Conservation (phyloP, 495 filamentous ascomycete genomes). For the Filosporella fistucella region DNA sequence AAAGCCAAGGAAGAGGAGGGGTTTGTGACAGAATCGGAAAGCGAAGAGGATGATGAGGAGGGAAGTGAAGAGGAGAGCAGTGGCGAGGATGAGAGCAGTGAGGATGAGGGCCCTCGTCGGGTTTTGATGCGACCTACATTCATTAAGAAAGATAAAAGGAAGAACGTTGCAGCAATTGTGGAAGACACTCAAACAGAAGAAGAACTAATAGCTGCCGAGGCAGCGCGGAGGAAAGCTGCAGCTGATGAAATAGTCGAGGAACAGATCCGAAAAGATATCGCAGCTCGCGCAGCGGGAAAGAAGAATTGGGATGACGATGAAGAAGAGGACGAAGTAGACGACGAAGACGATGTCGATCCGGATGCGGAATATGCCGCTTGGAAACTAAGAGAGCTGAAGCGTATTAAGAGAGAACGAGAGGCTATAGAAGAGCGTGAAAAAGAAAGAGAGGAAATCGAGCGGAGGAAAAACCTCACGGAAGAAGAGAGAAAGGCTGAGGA, state of each 20-base stretch:
- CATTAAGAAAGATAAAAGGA: conserved; percentile 76
- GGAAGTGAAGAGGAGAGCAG: conserved; percentile 42
- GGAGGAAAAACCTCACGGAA: conserved; percentile 77
- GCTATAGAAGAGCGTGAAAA: conserved; percentile 79
- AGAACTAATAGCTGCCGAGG: conserved; percentile 47
- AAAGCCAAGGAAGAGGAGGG: conserved; percentile 59
- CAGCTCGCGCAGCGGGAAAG: conserved; percentile 68
- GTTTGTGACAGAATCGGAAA: conserved; percentile 57
- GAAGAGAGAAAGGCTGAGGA: conserved; percentile 89
- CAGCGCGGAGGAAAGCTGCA: conserved; percentile 59
- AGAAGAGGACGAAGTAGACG: conserved; percentile 72
- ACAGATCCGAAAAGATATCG: conserved; percentile 75
- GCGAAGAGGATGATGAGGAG: conserved; percentile 34
- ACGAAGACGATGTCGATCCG: conserved; percentile 79
- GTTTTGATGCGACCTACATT: conserved; percentile 86
- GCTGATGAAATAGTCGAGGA: conserved; percentile 80
- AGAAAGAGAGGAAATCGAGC: conserved; percentile 86
- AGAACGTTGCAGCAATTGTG: conserved; percentile 20
- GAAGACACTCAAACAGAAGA: conserved; percentile 36
- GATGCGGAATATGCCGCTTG: conserved; percentile 89
- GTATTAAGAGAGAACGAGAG: conserved; percentile 80
- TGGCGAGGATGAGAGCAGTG: conserved; percentile 53
- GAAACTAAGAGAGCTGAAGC: conserved; percentile 87
- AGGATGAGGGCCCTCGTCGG: conserved; percentile 71
- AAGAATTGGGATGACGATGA: conserved; percentile 86